A percentile compares a stretch with the other conserved stretches of the same genome.
phyloP scores from a whole-genome alignment of 495 filamentous ascomycete genomes.

The Aspergillus sparsus region DNA sequence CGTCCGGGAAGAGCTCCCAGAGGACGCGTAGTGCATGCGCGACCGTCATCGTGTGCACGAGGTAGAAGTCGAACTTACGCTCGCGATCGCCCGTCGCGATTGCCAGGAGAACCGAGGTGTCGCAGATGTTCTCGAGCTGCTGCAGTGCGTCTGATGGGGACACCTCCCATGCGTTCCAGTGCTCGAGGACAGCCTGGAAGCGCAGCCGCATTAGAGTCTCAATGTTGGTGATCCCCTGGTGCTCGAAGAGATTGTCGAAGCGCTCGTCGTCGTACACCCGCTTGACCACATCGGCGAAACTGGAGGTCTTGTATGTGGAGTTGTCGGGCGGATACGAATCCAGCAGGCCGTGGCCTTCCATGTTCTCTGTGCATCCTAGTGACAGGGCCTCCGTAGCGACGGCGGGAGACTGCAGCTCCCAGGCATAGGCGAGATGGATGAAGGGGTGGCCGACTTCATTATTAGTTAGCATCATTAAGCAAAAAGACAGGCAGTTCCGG shows the following conservation, averaged over 20 bases:
- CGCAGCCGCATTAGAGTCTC: conserved; percentile 58
- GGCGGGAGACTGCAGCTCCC: conserved; percentile 69
- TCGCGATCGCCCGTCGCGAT: conserved; percentile 57
- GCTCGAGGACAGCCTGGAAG: conserved; percentile 65
- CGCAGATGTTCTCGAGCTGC: conserved; percentile 65
- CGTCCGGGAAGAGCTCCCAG: conserved; percentile 62
- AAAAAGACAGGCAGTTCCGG: too few species aligned
- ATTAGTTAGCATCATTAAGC: not conserved
- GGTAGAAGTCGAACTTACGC: conserved; percentile 69
- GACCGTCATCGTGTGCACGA: conserved; percentile 67
- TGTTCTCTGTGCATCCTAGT: conserved; percentile 63
- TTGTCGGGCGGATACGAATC: conserved; percentile 50
- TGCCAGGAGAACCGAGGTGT: conserved; percentile 61
- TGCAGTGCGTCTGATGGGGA: conserved; percentile 56
- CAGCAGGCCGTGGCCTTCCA: conserved; percentile 70
- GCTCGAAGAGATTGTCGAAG: conserved; percentile 53
- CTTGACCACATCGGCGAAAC: conserved; percentile 60
- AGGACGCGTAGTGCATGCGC: conserved; percentile 71
- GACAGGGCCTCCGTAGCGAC: conserved; percentile 75
- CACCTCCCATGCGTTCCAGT: conserved; percentile 81
- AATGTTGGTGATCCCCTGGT: conserved; percentile 59
- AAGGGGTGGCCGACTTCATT: conserved; percentile 76
- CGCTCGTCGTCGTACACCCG: conserved; percentile 39
- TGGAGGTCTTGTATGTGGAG: conserved; percentile 40
- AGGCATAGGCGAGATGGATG: conserved; percentile 82